phyloP scores from a whole-genome alignment of 139 green algal genomes.

The Chlamydomonas schloesseri region DNA sequence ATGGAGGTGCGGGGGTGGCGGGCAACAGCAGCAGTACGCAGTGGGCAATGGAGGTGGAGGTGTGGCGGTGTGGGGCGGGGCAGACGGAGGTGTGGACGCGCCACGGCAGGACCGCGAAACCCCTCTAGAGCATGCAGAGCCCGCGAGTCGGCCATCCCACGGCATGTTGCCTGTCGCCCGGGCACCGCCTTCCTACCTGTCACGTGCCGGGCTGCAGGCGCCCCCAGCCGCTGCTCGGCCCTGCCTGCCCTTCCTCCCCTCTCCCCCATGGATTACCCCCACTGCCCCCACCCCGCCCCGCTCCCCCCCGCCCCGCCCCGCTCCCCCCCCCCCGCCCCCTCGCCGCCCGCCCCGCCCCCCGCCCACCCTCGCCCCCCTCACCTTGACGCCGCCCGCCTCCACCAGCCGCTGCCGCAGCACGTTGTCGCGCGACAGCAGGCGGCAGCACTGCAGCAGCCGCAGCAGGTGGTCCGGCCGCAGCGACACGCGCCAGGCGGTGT shows the following conservation, averaged over 20 bases:
- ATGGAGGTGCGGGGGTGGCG: too few relatives aligned
- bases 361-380: not conserved
- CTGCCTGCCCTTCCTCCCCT: not conserved
- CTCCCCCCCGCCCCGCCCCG: not conserved
- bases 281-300: not conserved
- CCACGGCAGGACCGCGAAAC: too few relatives aligned
- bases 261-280: too few relatives aligned
- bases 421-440: constrained; percentile 49
- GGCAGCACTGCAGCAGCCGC: constrained; percentile 58
- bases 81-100: too few relatives aligned
- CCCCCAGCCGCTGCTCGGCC: not conserved
- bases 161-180: too few relatives aligned
- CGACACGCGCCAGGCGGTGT: not conserved
- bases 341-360: not conserved
- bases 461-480: constrained; percentile 55
- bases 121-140: too few relatives aligned
- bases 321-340: not conserved
- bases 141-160: too few relatives aligned
- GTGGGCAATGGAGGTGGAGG: too few relatives aligned
- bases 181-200: not conserved
- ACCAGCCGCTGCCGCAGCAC: constrained; percentile 47
- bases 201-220: not conserved
- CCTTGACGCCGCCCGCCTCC: constrained; percentile 37
- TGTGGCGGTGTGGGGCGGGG: too few relatives aligned
- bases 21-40: too few relatives aligned